Conservation (phyloP, 306 rosid species). For the Glycine tomentella region DNA sequence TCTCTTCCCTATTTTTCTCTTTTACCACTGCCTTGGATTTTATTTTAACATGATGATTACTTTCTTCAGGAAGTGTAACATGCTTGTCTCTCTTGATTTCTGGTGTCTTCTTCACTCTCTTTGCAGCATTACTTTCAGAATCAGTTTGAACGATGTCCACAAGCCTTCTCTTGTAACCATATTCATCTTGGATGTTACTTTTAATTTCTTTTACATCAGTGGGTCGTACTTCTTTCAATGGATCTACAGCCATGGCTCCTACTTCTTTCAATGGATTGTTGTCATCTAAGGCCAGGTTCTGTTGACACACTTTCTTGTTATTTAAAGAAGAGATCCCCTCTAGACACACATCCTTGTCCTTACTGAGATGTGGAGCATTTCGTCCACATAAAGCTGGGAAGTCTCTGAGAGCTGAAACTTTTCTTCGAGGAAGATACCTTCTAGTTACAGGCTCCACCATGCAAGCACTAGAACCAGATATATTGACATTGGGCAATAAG, state of each 20-base stretch:
- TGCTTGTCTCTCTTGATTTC: constrained; percentile 33
- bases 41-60: constrained; percentile 50
- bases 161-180: constrained; percentile 43
- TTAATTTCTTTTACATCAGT: constrained; percentile 41
- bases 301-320: constrained; percentile 41
- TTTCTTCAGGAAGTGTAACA: constrained; percentile 39
- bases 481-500: constrained; percentile 40
- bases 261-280: constrained; percentile 36
- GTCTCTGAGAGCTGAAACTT: constrained; percentile 72
- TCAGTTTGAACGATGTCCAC: constrained; percentile 38
- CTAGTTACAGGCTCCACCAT: constrained; percentile 45
- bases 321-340: not conserved
- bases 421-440: constrained; percentile 71
- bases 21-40: constrained; percentile 42
- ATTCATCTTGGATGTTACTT: constrained; percentile 50
- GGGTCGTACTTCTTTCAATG: constrained; percentile 29
- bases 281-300: constrained; percentile 43
- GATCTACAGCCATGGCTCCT: constrained; percentile 9
- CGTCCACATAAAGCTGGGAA: constrained; percentile 81
- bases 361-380: constrained; percentile 53
- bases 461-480: constrained; percentile 51
- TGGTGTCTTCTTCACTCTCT: constrained; percentile 41
- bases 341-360: constrained; percentile 45
- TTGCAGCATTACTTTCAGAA: constrained; percentile 30
- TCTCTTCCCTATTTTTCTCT: constrained; percentile 34